Evolutionary conservation across 1,284 basidiomycete genomes (phyloP).

Genomic region (Apiotrichum sp.): DNA sequence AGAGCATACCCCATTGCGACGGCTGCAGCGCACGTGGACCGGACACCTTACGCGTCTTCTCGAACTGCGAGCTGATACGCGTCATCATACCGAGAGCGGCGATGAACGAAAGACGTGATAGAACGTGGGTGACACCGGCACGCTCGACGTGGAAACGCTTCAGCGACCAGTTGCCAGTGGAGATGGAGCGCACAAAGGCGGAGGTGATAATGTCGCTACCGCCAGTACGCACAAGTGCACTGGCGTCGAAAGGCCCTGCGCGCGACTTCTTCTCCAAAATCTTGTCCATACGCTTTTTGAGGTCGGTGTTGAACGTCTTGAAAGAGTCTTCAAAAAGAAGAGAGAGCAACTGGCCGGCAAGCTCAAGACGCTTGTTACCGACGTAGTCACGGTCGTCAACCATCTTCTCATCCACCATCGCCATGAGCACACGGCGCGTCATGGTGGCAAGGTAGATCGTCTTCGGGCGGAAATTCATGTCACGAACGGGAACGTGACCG

Average conservation of each 20-base stretch:
- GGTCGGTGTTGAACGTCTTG: slow-evolving; percentile 96
- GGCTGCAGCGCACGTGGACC: slow-evolving; percentile 96
- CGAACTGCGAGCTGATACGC: slow-evolving; percentile 95
- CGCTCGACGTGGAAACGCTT: slow-evolving; percentile 99
- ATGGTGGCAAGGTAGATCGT: slow-evolving; percentile 97
- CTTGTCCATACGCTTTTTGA: slow-evolving; percentile 96
- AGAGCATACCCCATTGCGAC: slow-evolving; percentile 98
- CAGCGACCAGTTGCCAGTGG: slow-evolving; percentile 97
- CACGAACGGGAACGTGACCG: slow-evolving; percentile 88
- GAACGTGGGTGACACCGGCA: slow-evolving; percentile 96
- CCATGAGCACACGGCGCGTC: slow-evolving; percentile 93
- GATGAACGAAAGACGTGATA: slow-evolving; percentile 92
- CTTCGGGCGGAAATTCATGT: slow-evolving; percentile 88
- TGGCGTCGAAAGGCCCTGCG: slow-evolving; percentile 89
- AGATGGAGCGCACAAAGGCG: slow-evolving; percentile 96
- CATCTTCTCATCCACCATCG: slow-evolving; percentile 93
- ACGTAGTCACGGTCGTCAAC: slow-evolving; percentile 99
- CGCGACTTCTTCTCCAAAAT: slow-evolving; percentile 94
- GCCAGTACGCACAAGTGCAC: slow-evolving; percentile 53
- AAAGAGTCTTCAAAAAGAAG: slow-evolving; percentile 97
- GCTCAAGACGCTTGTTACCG: slow-evolving; percentile 95
- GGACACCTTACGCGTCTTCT: slow-evolving; percentile 98
- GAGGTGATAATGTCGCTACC: slow-evolving; percentile 79
- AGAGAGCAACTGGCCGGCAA: slow-evolving; percentile 93
- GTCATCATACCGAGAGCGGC: slow-evolving; percentile 99